A percentile compares a stretch with the other conserved stretches of the same genome.
These are phyloP conservation scores for Fagopyrum homotropicum DNA, from an alignment of 148 eudicot genomes.

Conservation along the genomic window DNA sequence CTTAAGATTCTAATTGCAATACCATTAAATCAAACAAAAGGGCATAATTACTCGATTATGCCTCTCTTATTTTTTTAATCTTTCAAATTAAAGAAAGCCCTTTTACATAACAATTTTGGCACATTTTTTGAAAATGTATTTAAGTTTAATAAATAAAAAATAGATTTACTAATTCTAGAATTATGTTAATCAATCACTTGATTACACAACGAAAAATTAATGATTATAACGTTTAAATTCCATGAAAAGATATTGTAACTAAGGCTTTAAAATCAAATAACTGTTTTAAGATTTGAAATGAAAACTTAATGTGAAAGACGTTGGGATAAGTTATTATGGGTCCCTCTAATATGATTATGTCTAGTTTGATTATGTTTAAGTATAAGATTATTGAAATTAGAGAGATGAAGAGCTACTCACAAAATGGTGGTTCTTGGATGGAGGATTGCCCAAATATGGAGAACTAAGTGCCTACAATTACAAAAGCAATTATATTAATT, in stretches of 20 bases:
- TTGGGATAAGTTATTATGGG: not conserved
- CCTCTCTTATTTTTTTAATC: too few species aligned
- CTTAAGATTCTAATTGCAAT: too few species aligned
- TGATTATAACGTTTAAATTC: not conserved
- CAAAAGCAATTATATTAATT: not conserved
- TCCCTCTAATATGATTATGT: not conserved
- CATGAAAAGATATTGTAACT: not conserved
- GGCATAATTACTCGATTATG: too few species aligned
- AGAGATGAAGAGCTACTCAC: slow-evolving; percentile 7
- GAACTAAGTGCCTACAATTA: slow-evolving; percentile 17
- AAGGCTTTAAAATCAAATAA: not conserved
- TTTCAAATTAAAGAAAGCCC: too few species aligned
- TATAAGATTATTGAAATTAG: not conserved
- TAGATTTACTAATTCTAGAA: not conserved
- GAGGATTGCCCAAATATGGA: slow-evolving; percentile 15
- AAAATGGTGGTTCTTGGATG: slow-evolving; percentile 4
- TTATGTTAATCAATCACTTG: not conserved
- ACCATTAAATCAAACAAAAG: too few species aligned
- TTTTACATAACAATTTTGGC: too few species aligned
- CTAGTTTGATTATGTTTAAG: not conserved
- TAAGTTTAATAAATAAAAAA: not conserved
- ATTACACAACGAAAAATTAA: not conserved
- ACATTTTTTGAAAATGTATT: not conserved
- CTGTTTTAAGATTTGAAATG: slow-evolving; percentile 7
- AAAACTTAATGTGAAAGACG: slow-evolving; percentile 1